Evolutionary conservation across 495 filamentous ascomycete genomes (phyloP).

Genomic region (Xylaria nigripes): DNA sequence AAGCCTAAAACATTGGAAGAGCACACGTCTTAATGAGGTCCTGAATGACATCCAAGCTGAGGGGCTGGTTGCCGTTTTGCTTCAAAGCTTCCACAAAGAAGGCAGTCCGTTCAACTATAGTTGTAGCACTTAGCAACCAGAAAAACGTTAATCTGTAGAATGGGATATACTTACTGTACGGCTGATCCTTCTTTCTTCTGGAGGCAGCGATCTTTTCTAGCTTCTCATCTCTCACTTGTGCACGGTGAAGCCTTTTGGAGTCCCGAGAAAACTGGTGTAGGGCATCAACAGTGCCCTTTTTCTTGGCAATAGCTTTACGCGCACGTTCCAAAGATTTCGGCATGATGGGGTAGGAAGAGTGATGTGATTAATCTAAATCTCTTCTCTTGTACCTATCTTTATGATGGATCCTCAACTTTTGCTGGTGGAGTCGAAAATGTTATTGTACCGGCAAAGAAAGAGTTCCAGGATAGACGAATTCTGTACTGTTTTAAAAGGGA

Average conservation of each 20-base stretch:
- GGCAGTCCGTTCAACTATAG: slow-evolving; percentile 58
- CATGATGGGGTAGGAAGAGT: slow-evolving; percentile 42
- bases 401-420: not conserved
- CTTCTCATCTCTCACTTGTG: slow-evolving; percentile 66
- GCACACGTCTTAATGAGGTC: slow-evolving; percentile 55
- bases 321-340: slow-evolving; percentile 68
- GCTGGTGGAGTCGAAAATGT: not conserved
- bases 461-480: not conserved
- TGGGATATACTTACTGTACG: slow-evolving; percentile 54
- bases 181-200: slow-evolving; percentile 58
- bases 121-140: not conserved
- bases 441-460: not conserved
- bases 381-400: not conserved
- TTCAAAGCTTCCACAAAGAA: slow-evolving; percentile 59
- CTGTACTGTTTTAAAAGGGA: not conserved
- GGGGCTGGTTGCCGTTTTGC: slow-evolving; percentile 43
- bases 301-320: slow-evolving; percentile 75
- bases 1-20: not conserved
- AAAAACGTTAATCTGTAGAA: not conserved
- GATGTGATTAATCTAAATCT: not conserved
- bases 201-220: slow-evolving; percentile 55
- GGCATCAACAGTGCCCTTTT: slow-evolving; percentile 56
- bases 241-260: slow-evolving; percentile 62
- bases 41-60: slow-evolving; percentile 52
- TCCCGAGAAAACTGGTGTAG: slow-evolving; percentile 82